Conservation (phyloP, 169 alveolate genomes). For the Plasmodium vinckei region DNA sequence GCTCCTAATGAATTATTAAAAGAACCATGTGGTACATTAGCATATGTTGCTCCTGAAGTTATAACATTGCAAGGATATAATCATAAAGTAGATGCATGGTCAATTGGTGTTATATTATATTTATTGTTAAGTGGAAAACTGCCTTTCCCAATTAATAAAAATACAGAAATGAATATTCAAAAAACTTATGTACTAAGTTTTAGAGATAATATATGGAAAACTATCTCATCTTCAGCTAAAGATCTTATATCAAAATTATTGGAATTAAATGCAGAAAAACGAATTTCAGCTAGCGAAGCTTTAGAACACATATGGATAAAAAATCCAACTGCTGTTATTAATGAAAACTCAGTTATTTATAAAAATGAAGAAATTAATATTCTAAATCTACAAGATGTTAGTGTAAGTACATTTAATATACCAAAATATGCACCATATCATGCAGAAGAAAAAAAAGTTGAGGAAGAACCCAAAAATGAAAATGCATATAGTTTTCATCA, state of each 20-base stretch:
- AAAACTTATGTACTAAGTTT: constrained; percentile 80
- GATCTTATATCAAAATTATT: constrained; percentile 82
- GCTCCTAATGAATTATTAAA: constrained; percentile 89
- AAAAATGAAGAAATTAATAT: constrained; percentile 73
- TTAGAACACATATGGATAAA: constrained; percentile 90
- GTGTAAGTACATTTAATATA: constrained; percentile 77
- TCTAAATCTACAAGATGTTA: constrained; percentile 68
- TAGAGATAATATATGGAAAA: constrained; percentile 88
- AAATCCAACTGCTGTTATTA: constrained; percentile 89
- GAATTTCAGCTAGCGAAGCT: constrained; percentile 89
- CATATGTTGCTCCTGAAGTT: constrained; percentile 95
- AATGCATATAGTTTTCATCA: constrained; percentile 20
- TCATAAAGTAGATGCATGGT: constrained; percentile 93
- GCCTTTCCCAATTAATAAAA: constrained; percentile 90
- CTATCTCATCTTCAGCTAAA: constrained; percentile 86
- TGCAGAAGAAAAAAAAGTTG: constrained; percentile 35
- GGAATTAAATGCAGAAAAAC: constrained; percentile 81
- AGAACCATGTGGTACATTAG: constrained; percentile 94
- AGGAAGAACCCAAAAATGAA: constrained; percentile 34
- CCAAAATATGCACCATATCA: constrained; percentile 66
- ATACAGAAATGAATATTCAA: constrained; percentile 72
- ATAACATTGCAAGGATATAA: constrained; percentile 91
- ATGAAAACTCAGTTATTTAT: constrained; percentile 79
- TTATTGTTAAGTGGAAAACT: constrained; percentile 90
- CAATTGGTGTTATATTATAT: constrained; percentile 93